Conservation (phyloP, 805 yeast species). For the Kurtzmaniella cleridarum region DNA sequence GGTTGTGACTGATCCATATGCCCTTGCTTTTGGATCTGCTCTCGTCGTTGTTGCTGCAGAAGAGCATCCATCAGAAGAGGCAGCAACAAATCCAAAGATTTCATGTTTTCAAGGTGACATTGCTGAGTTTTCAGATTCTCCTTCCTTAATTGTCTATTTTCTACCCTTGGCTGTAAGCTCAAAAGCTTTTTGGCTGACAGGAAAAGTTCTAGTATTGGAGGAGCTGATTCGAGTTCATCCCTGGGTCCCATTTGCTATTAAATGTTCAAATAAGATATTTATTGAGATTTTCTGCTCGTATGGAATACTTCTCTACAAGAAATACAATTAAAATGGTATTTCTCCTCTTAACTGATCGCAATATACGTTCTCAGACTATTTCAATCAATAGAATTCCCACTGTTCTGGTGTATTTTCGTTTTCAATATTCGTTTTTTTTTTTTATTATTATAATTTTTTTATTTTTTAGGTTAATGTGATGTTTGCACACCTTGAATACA, state of each 20-base stretch:
- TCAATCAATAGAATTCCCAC: no score
- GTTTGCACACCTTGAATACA: no score
- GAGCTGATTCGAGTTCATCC: slow-evolving; percentile 10
- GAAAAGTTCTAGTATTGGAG: slow-evolving; percentile 37
- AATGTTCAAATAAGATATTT: no score
- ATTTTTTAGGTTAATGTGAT: no score
- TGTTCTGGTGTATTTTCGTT: no score
- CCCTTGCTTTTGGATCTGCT: not conserved
- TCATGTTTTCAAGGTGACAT: slow-evolving; percentile 9
- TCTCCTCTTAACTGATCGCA: no score
- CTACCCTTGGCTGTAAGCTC: slow-evolving; percentile 34
- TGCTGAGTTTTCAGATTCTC: slow-evolving; percentile 25
- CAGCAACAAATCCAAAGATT: slow-evolving; percentile 32
- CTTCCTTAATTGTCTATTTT: slow-evolving; percentile 33
- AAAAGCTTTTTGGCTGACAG: slow-evolving; percentile 36
- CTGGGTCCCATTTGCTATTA: slow-evolving; percentile 1
- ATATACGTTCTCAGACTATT: no score
- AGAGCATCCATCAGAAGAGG: slow-evolving; percentile 35
- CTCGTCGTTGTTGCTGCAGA: not conserved
- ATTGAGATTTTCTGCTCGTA: no score
- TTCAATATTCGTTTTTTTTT: no score
- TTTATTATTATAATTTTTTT: no score
- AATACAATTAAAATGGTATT: no score
- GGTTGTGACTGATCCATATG: not conserved
- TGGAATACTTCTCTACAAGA: no score